These are phyloP conservation scores for Amyloporia xantha DNA, from an alignment of 768 basidiomycete species.

Conservation along the genomic window DNA sequence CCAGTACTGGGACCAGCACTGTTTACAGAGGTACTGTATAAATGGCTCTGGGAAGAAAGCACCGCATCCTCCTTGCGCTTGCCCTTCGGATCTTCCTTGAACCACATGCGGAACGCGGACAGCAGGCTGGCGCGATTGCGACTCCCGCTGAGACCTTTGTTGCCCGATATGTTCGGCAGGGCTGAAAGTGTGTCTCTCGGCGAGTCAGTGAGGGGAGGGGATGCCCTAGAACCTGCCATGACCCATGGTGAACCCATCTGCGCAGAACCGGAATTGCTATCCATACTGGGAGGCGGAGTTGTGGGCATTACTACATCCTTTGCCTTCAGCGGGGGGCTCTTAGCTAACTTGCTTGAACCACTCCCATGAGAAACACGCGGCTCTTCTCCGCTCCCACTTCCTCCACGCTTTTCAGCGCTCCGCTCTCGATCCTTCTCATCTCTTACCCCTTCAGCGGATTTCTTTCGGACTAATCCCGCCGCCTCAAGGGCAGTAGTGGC, in stretches of 20 bases:
- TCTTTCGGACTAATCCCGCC: slow-evolving; percentile 77
- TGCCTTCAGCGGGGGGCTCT: slow-evolving; percentile 59
- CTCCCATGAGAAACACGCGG: slow-evolving; percentile 61
- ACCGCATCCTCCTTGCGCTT: slow-evolving; percentile 56
- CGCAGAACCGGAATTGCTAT: slow-evolving; percentile 25
- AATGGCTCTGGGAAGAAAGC: slow-evolving; percentile 11
- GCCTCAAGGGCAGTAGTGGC: slow-evolving; percentile 89
- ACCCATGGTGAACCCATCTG: slow-evolving; percentile 71
- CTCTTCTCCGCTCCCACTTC: slow-evolving; percentile 40
- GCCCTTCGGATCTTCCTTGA: slow-evolving; percentile 85
- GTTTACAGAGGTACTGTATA: slow-evolving; percentile 8
- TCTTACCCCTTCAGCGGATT: slow-evolving; percentile 65
- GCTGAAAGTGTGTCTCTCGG: slow-evolving; percentile 46
- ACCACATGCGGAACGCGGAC: slow-evolving; percentile 84
- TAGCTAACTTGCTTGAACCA: slow-evolving; percentile 56
- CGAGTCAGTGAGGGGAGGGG: slow-evolving; percentile 41
- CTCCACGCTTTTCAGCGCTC: slow-evolving; percentile 37
- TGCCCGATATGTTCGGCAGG: slow-evolving; percentile 35
- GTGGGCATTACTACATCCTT: slow-evolving; percentile 40
- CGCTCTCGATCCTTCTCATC: slow-evolving; percentile 40
- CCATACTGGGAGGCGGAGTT: slow-evolving; percentile 34
- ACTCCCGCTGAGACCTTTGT: slow-evolving; percentile 30
- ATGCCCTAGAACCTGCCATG: slow-evolving; percentile 41
- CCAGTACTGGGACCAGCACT: slow-evolving; percentile 15
- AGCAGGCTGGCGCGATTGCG: slow-evolving; percentile 76